These are phyloP conservation scores for Hypoxylon sp. DNA, from an alignment of 2,329 filamentous ascomycete species.

Conservation along the genomic window DNA sequence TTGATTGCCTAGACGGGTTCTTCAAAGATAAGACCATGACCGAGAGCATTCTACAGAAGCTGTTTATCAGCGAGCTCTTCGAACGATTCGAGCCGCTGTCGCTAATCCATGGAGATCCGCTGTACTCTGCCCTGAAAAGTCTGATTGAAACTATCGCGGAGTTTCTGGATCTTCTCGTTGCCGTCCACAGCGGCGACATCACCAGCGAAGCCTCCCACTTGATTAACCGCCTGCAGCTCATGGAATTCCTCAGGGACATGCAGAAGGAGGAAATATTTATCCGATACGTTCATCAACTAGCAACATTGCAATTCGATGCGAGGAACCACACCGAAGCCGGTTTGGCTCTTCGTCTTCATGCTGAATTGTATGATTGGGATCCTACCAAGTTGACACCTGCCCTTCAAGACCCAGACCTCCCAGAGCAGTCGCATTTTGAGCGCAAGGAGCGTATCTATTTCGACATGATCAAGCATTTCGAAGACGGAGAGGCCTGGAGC, in stretches of 20 bases:
- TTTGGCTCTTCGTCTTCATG: conserved; percentile 88
- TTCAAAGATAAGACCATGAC: conserved; percentile 92
- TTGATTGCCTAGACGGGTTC: conserved; percentile 89
- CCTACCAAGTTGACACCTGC: conserved; percentile 75
- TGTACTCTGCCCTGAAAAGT: conserved; percentile 82
- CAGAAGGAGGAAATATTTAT: conserved; percentile 98
- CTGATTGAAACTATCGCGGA: conserved; percentile 90
- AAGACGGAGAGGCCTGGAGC: conserved; percentile 94
- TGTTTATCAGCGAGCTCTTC: conserved; percentile 89
- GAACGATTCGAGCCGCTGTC: conserved; percentile 82
- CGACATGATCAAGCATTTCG: conserved; percentile 93
- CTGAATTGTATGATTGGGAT: conserved; percentile 94
- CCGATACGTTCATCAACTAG: conserved; percentile 93
- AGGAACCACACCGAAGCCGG: conserved; percentile 90
- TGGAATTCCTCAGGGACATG: conserved; percentile 98
- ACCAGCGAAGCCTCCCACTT: conserved; percentile 84
- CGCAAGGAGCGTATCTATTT: conserved; percentile 94
- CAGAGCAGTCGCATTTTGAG: conserved; percentile 89
- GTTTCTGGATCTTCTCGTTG: conserved; percentile 89
- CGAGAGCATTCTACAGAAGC: conserved; percentile 90
- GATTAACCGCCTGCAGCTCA: conserved; percentile 89
- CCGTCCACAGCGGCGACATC: conserved; percentile 84
- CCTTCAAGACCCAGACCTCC: conserved; percentile 81
- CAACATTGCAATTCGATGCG: conserved; percentile 80
- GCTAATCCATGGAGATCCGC: conserved; percentile 75